Conservation (phyloP, 1,284 basidiomycete genomes). For the Moesziomyces globuligerus region DNA sequence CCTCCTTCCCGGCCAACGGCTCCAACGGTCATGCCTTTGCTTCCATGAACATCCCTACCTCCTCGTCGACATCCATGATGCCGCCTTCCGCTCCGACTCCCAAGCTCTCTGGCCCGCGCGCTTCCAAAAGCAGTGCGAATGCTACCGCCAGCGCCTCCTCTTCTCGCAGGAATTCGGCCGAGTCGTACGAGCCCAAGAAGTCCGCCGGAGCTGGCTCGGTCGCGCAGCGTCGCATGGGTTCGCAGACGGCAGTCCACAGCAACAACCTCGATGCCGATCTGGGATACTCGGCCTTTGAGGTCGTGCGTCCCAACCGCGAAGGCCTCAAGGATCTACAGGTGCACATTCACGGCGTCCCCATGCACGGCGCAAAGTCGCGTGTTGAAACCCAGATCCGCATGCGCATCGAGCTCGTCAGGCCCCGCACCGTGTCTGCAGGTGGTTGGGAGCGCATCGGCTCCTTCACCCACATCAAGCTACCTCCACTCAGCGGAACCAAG, state of each 20-base stretch:
- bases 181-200: slow-evolving; percentile 39
- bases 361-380: slow-evolving; percentile 86
- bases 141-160: slow-evolving; percentile 31
- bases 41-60: slow-evolving; percentile 29
- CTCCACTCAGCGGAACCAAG: slow-evolving; percentile 65
- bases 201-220: slow-evolving; percentile 15
- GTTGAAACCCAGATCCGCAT: slow-evolving; percentile 79
- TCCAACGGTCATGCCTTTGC: slow-evolving; percentile 26
- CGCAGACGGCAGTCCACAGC: slow-evolving; percentile 49
- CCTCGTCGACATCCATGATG: slow-evolving; percentile 25
- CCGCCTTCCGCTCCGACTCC: slow-evolving; percentile 20
- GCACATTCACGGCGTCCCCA: slow-evolving; percentile 83
- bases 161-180: slow-evolving; percentile 50
- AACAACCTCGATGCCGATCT: slow-evolving; percentile 60
- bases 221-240: slow-evolving; percentile 28
- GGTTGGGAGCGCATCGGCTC: slow-evolving; percentile 64
- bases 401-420: slow-evolving; percentile 63
- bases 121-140: slow-evolving; percentile 8
- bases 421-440: slow-evolving; percentile 18
- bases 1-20: slow-evolving; percentile 9
- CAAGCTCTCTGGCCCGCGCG: slow-evolving; percentile 6
- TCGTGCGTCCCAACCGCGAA: slow-evolving; percentile 53
- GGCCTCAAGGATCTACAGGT: slow-evolving; percentile 62
- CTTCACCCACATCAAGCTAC: slow-evolving; percentile 65
- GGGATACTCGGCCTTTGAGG: slow-evolving; percentile 49